Conservation (phyloP, 306 rosid species). For the Datisca glomerata region DNA sequence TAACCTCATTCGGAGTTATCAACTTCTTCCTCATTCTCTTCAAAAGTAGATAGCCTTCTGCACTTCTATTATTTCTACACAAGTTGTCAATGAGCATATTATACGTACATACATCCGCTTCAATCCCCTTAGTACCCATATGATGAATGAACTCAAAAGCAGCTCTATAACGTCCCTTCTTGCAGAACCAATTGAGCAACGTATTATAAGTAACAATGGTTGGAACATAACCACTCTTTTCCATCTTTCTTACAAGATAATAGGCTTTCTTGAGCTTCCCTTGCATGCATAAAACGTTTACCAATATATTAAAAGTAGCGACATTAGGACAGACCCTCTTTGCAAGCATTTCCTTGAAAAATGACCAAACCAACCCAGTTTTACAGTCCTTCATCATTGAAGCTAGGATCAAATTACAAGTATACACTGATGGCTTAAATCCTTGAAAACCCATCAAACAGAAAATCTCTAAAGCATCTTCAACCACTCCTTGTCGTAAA, state of each 20-base stretch:
- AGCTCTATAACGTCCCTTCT: conserved; percentile 43
- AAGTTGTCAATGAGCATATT: conserved; percentile 53
- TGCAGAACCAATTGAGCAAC: conserved; percentile 69
- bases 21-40: conserved; percentile 57
- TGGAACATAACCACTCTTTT: conserved; percentile 43
- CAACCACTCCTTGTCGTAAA: conserved; percentile 41
- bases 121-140: conserved; percentile 65
- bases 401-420: conserved; percentile 70
- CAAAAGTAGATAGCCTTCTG: conserved; percentile 54
- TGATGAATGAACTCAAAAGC: conserved; percentile 47
- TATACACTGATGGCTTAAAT: conserved; percentile 49
- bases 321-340: conserved; percentile 38
- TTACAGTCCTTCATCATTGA: conserved; percentile 41
- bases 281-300: conserved; percentile 43
- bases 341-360: conserved; percentile 57
- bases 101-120: conserved; percentile 56
- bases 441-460: conserved; percentile 51
- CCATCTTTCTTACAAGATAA: conserved; percentile 49
- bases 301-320: conserved; percentile 53
- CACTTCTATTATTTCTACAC: conserved; percentile 56
- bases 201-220: conserved; percentile 51
- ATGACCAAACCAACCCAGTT: conserved; percentile 37
- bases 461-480: conserved; percentile 42
- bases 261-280: conserved; percentile 53
- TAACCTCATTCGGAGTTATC: conserved; percentile 47